Evolutionary conservation across 257 asterid genomes (phyloP), one percentile per base, ranked within the genome.

Genomic region (Lantana camara): DNA sequence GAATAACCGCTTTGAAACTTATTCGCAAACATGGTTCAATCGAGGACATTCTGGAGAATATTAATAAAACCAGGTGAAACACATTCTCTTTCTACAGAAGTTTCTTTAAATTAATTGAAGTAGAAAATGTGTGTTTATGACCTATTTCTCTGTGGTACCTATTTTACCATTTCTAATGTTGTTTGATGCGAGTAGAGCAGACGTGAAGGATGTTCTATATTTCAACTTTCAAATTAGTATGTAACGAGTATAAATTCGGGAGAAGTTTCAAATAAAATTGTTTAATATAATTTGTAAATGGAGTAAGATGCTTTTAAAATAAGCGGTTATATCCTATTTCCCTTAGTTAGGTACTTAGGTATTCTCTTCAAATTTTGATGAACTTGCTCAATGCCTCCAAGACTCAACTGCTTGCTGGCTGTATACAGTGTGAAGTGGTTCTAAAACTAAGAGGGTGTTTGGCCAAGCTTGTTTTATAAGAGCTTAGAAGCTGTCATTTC

Each of bases 1-100:
- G 95, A 71, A 77, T 81, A 76, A 94, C 99, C 51, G 97, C 99
- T 66, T 73, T 94, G 80, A 94, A 94, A 85, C 87, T 94, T 76
- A 86, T 93, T 57, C 90, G 95, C 60, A 95, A 90, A 65, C 99
- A 90, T 78, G 92, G 97, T 46, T 88, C 95, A 9, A 84, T 94
- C 35, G 99, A 94, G 82, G 74, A 67, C 67, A 77, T 94, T 69
- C 69, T 94, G 73, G 97, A 90, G 83, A 94, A 94, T 69, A 80
- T 94, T 54, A 94, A 80, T 82, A 90, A 74, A 81, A 96, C 90
- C 80, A 94, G 99, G 97, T 94, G 73, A 69, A 60, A 45, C 70
- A 42, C 54, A 32, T 69, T 64, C 51, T 48, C 5, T 63, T 12
- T 12, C 23, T 51, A 65, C 50, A 45, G 22, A 55, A 54, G 15